Base-by-base conservation (phyloP, 2,329 filamentous ascomycete species). In the Fusarium drepaniforme region DNA sequence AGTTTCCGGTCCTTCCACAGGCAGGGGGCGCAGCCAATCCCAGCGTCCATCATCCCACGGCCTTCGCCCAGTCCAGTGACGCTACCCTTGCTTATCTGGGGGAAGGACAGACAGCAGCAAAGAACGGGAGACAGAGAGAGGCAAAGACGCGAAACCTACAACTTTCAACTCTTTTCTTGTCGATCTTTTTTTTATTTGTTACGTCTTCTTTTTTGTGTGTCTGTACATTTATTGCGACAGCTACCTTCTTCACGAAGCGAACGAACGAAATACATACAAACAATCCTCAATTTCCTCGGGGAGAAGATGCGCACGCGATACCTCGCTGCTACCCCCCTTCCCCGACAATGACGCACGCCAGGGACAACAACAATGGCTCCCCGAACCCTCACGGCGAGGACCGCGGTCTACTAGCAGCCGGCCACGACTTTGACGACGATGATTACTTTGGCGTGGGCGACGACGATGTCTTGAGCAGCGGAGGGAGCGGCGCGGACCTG, bases 261-360 rank as follows among this genome's bases (percentile, higher is more conserved):
- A 16, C 68, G 64, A 28, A 28, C 21, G 64, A 30, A 49, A 57
- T 46, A 64, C 21, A 51, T 18, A 64, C 21, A 15, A 15, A 46
- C 16, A 33, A 33, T 44, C 18, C 25, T 46, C 60, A 30, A 56
- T 66, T 64, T 60, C 65, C 56, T 25, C 13, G 56, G 69, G 66
- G 61, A 60, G 71, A 79, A 79, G 63, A 79, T 79, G 78, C 75
- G 68, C 77, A 75, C 68, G 71, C 77, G 78, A 75, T 64, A 67
- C 49, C 72, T 60, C 68, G 40, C 69, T 79, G 63, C 69, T 70
- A 53, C 72, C 68, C 70, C 65, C 69, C 40, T 75, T 73, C 71
- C 67, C 53, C 67, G 62, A 82, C 75, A 77, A 83, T 83, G 82
- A 80, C 78, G 69, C 79, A 78, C 68, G 77, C 77, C 79, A 79